Conservation (phyloP, 1,139 yeast genomes). For the Blastobotrys persicus region DNA sequence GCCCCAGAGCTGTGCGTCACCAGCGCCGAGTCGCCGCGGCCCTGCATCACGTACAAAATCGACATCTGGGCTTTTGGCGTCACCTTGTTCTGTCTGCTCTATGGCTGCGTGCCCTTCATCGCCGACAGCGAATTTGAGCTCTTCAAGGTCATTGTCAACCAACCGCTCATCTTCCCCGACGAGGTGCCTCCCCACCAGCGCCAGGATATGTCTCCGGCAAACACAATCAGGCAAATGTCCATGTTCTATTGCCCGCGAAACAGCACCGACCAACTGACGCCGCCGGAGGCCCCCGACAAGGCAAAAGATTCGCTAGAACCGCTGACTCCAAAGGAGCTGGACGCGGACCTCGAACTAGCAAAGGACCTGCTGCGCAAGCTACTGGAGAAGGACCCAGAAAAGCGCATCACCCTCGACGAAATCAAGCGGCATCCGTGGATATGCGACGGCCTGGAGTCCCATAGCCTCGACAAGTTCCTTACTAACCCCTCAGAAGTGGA, state of each 20-base stretch:
- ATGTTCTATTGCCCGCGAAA: slow-evolving; percentile 5
- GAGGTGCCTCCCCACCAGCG: slow-evolving; percentile 24
- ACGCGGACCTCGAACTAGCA: slow-evolving; percentile 43
- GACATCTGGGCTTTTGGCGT: slow-evolving; percentile 98
- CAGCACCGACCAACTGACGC: neutral
- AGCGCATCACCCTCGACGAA: slow-evolving; percentile 67
- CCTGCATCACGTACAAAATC: slow-evolving; percentile 67
- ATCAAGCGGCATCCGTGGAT: slow-evolving; percentile 83
- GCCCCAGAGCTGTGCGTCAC: slow-evolving; percentile 74
- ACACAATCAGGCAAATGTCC: slow-evolving; percentile 5
- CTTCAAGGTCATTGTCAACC: slow-evolving; percentile 75
- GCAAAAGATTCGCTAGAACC: slow-evolving; percentile 10
- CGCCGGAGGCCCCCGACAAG: neutral
- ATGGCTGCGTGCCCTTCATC: slow-evolving; percentile 86
- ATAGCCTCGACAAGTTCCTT: slow-evolving; percentile 39
- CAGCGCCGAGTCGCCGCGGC: slow-evolving; percentile 38
- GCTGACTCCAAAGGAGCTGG: slow-evolving; percentile 18
- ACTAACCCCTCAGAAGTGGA: slow-evolving; percentile 32
- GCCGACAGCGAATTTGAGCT: slow-evolving; percentile 87
- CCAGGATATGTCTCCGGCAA: slow-evolving; percentile 8
- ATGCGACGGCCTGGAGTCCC: slow-evolving; percentile 54
- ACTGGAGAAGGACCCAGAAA: slow-evolving; percentile 66
- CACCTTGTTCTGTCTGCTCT: slow-evolving; percentile 81
- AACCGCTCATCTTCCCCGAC: slow-evolving; percentile 60
- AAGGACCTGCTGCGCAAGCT: slow-evolving; percentile 63